A percentile compares a stretch with the other conserved stretches of the same genome.
Evolutionary conservation across 768 basidiomycete genomes (phyloP).

Genomic region (Aureoboletus auriporus): DNA sequence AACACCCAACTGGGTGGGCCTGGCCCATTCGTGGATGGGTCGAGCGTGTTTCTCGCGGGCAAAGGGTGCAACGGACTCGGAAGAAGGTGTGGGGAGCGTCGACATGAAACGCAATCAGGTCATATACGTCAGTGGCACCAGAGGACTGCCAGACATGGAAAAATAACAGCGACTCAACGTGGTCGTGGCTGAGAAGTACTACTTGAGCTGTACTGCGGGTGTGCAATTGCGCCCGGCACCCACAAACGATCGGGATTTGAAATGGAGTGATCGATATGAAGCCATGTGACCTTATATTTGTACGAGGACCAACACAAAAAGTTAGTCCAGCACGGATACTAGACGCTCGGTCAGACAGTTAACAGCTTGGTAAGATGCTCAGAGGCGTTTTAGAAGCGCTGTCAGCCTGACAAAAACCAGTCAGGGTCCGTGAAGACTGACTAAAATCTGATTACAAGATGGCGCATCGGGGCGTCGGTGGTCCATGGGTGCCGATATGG

Average conservation of each 20-base stretch:
- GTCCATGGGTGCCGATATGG: slow-evolving; percentile 5
- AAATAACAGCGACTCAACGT: too few relatives aligned
- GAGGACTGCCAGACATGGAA: slow-evolving; percentile 1
- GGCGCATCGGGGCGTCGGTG: slow-evolving; percentile 4
- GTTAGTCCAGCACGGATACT: too few relatives aligned
- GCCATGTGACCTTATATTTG: slow-evolving; percentile 3
- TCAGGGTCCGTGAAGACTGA: slow-evolving; percentile 18
- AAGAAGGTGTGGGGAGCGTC: slow-evolving; percentile 21
- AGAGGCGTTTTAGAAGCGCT: background rate
- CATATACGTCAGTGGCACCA: slow-evolving; percentile 16
- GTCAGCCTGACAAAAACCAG: background rate
- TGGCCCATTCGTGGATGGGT: too few relatives aligned
- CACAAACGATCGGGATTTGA: slow-evolving; percentile 9
- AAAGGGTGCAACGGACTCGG: slow-evolving; percentile 14
- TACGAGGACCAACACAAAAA: background rate
- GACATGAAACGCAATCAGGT: slow-evolving; percentile 18
- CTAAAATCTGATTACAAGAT: slow-evolving; percentile 10
- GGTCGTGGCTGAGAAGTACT: too few relatives aligned
- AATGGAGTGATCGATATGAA: background rate
- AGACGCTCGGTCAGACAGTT: background rate
- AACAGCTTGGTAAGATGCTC: background rate
- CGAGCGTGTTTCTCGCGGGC: slow-evolving; percentile 10
- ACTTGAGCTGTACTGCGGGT: too few relatives aligned
- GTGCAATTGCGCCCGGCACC: background rate
- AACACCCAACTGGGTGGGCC: background rate